Evolutionary conservation across 148 eudicot species (phyloP).

Genomic region (Chenopodium formosanum): DNA sequence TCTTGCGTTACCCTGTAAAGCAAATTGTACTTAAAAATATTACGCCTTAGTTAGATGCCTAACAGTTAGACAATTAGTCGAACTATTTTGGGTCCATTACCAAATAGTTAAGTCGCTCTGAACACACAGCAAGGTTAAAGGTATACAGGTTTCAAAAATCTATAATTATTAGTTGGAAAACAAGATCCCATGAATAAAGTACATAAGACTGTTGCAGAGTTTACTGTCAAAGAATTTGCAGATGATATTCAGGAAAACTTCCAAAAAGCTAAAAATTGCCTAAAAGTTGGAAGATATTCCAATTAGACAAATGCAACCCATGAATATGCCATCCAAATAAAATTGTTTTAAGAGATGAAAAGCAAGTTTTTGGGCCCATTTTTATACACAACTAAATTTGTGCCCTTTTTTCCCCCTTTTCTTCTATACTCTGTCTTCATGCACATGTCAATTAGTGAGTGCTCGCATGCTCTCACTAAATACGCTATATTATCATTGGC

Average conservation of each 20-base stretch:
- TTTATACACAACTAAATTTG: background rate
- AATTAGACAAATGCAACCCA: background rate
- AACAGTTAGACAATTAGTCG: background rate
- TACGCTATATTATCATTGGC: background rate
- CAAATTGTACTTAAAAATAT: too few species aligned
- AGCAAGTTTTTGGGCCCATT: background rate
- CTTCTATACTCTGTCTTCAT: background rate
- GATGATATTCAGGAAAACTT: background rate
- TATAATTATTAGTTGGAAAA: background rate
- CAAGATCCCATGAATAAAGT: background rate
- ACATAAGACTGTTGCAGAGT: background rate
- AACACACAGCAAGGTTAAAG: background rate
- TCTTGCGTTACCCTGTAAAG: too few species aligned
- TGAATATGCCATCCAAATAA: background rate
- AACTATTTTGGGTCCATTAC: too few species aligned
- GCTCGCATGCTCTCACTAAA: conserved; percentile 15
- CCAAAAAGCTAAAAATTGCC: background rate
- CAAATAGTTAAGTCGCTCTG: background rate
- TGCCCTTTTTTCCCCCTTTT: background rate
- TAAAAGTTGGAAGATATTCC: background rate
- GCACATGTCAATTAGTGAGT: conserved; percentile 11
- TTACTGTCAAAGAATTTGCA: background rate
- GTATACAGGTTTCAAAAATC: background rate
- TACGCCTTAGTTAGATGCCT: too few species aligned
- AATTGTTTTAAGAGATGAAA: background rate